Evolutionary conservation across 225 moss, liverwort and hornwort genomes (phyloP).

Genomic region (Lunularia cruciata): DNA sequence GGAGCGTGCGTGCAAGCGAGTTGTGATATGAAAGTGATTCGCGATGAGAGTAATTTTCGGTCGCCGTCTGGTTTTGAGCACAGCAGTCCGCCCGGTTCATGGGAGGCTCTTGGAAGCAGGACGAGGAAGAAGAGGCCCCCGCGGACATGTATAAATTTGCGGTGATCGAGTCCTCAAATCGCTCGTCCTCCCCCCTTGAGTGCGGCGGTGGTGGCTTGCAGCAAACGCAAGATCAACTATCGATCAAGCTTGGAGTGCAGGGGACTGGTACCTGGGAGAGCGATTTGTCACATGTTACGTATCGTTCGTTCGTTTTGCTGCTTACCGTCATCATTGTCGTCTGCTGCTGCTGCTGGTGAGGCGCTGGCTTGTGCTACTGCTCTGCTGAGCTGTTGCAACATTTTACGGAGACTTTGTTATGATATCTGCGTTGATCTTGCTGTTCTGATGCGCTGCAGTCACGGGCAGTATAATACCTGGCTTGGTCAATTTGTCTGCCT

Average conservation of each 20-base stretch:
- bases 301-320: conserved; percentile 9
- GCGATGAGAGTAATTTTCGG: conserved; percentile 8
- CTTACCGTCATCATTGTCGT: background rate
- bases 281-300: conserved; percentile 33
- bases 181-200: conserved; percentile 18
- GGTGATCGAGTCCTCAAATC: conserved; percentile 19
- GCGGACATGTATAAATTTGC: conserved; percentile 35
- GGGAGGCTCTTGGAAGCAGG: conserved; percentile 5
- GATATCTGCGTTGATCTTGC: too few relatives aligned
- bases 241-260: too few relatives aligned
- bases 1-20: conserved; percentile 16
- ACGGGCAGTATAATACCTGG: too few relatives aligned
- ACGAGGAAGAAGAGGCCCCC: conserved; percentile 18
- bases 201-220: conserved; percentile 12
- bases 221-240: conserved; percentile 12
- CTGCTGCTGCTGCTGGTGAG: background rate
- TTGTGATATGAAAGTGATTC: conserved; percentile 18
- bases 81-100: conserved; percentile 31
- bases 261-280: background rate
- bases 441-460: too few relatives aligned
- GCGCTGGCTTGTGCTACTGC: background rate
- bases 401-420: too few relatives aligned
- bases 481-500: too few relatives aligned
- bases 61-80: conserved; percentile 26
- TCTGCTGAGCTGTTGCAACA: background rate